Percentiles rank a stretch among this genome's conserved stretches.
Conservation (phyloP, 768 basidiomycete genomes). For the Auricularia cornea region DNA sequence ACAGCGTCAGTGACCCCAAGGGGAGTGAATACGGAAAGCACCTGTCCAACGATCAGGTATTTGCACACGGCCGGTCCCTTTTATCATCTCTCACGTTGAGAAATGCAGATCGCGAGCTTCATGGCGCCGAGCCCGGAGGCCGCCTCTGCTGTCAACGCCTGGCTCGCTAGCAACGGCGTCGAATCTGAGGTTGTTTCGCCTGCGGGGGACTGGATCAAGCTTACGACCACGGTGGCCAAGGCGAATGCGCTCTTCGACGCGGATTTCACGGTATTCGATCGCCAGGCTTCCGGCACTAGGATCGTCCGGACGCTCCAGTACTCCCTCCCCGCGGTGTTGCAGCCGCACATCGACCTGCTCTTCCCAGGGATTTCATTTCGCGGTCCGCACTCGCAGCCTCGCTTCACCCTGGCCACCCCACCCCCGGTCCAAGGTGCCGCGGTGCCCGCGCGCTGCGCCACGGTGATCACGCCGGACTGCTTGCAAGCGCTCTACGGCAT, state of each 20-base stretch:
- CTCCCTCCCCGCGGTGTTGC: constrained; percentile 46
- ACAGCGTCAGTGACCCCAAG: constrained; percentile 46
- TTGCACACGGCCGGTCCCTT: neutral
- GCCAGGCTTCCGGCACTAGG: constrained; percentile 37
- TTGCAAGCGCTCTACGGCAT: constrained; percentile 9
- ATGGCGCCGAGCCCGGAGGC: constrained; percentile 18
- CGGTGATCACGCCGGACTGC: constrained; percentile 20
- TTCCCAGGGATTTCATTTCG: constrained; percentile 65
- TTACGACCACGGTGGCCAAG: constrained; percentile 43
- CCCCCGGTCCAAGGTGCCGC: too few species aligned
- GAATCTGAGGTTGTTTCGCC: constrained; percentile 22
- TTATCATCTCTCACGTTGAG: too few species aligned
- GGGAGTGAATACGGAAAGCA: constrained; percentile 45
- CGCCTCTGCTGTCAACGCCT: constrained; percentile 16
- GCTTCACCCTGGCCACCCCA: too few species aligned
- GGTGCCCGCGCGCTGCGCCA: constrained; percentile 38
- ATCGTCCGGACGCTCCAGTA: constrained; percentile 52
- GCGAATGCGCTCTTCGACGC: constrained; percentile 50
- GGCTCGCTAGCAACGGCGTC: constrained; percentile 17
- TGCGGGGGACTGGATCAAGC: constrained; percentile 51
- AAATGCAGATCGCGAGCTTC: constrained; percentile 20
- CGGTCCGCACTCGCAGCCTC: constrained; percentile 34
- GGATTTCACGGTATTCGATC: constrained; percentile 50
- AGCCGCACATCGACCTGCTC: constrained; percentile 49
- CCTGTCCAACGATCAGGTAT: constrained; percentile 15